Base-by-base conservation (phyloP, 2,329 filamentous ascomycete species). In the Ascochyta pisi region DNA sequence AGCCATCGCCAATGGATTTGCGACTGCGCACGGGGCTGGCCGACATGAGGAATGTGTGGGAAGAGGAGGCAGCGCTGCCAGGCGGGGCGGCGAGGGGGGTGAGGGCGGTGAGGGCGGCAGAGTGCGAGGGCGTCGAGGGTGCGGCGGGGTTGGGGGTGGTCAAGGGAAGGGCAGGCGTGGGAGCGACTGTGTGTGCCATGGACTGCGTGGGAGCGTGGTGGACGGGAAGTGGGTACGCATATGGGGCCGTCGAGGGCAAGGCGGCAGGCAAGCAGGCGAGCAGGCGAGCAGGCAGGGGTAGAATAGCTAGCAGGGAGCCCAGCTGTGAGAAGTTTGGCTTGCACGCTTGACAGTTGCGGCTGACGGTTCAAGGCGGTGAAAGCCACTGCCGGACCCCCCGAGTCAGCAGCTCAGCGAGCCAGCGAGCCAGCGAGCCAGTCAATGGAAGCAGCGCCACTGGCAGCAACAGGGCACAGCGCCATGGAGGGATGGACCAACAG, bases 41-140 rank as follows among this genome's bases (percentile, higher is more conserved):
- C 16, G 92, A 89, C 91, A 98, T 95, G 70, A 96, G 87, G 79
- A 94, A 96, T 23, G 93, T 92, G 71, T 90, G 91, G 77, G 89
- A 90, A 76, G 85, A 88, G 44, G 84, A 77, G 59, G 78, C 78
- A 24, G 82, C 82, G 34, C 77, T 76, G 10, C 82, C 82, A 44
- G 81, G 81, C 45, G 78, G 71, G 56, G 58, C 60, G 80, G 78
- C 69, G 57, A 62, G 59, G 81, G 83, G 24, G 19, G 19, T 19
- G 26, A 27, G 6, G 26, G 57, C 60, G 79, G 78, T 69, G 57
- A 62, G 59, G 81, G 83, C 41, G 72, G 81, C 80, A 40, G 77
- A 67, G 48, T 66, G 70, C 64, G 74, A 75, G 65, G 66, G 75
- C 58, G 76, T 73, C 34, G 71, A 61, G 53, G 67, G 50, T 41